Base-by-base conservation (phyloP, 2,329 filamentous ascomycete genomes). In the Ophiostoma australiae region DNA sequence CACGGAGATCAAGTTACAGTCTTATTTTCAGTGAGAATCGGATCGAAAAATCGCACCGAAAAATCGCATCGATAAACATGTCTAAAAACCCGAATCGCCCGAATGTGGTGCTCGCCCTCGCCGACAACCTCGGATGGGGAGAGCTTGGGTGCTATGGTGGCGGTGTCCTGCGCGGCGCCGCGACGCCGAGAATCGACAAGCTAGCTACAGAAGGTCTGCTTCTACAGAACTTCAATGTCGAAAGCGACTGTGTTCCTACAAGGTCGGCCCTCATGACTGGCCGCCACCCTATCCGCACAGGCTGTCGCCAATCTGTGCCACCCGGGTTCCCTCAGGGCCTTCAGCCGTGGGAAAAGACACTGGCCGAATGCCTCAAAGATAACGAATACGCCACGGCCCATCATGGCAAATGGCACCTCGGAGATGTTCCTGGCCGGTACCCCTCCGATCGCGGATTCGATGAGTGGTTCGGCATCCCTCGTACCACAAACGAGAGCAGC, bases 71-170 rank as follows among this genome's bases (percentile, higher is more conserved):
- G 27, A 27, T 11, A 23, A 55, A 23, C 1, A 76, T 76, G 75
- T 76, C 76, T 6, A 72, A 48, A 11, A 74, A 77, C 39, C 72
- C 73, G 1, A 66, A 63, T 48, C 73, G 73, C 35, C 78, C 78
- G 7, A 80, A 79, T 17, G 72, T 79, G 44, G 74, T 78, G 1
- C 76, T 80, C n/a, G 75, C 76, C 70, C 72, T 80, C 0, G 79
- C 79, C n/a, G 79, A 80, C 55, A 80, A 80, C 69, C 77, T 80
- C 13, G 79, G 78, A 70, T 80, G 78, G 79, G 79, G 79, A 17
- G 79, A 80, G 67, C 74, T 80, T 4, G 52, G 52, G n/a, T 55
- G 52, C n/a, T 55, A 80, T 52, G 78, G 79, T 1, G 78, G 78
- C 8, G 78, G 79, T 1, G 61, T 73, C 2, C 74, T 80, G 3